A percentile compares a stretch with the other conserved stretches of the same genome.
phyloP scores from a whole-genome alignment of 2,329 filamentous ascomycete genomes.

The Cylindrodendrum hubeiense region DNA sequence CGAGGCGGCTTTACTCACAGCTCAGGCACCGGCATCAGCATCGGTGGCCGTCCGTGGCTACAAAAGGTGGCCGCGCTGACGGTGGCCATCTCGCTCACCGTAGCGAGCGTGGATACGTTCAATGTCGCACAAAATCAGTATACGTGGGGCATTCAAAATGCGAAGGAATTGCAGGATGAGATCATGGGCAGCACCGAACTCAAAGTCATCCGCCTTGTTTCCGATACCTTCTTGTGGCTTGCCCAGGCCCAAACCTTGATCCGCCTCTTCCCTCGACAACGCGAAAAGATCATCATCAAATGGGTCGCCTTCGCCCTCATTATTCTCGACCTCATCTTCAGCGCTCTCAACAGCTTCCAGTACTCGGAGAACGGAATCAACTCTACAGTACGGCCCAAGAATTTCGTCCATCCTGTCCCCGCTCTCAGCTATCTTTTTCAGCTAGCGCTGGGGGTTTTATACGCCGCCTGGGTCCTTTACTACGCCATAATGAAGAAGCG shows the following conservation, averaged over 20 bases:
- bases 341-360: slow-evolving; percentile 88
- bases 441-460: slow-evolving; percentile 85
- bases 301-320: slow-evolving; percentile 98
- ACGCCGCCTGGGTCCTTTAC: slow-evolving; percentile 94
- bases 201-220: slow-evolving; percentile 91
- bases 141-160: slow-evolving; percentile 82
- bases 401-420: slow-evolving; percentile 90
- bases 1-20: slow-evolving; percentile 90
- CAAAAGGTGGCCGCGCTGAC: slow-evolving; percentile 85
- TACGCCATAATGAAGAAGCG: slow-evolving; percentile 92
- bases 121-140: slow-evolving; percentile 87
- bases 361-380: slow-evolving; percentile 64
- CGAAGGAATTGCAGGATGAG: slow-evolving; percentile 77
- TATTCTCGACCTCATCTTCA: slow-evolving; percentile 89
- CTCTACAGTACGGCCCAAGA: slow-evolving; percentile 72
- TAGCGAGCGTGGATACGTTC: slow-evolving; percentile 93
- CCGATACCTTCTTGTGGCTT: slow-evolving; percentile 96
- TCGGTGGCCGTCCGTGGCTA: slow-evolving; percentile 93
- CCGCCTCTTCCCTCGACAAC: slow-evolving; percentile 92
- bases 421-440: slow-evolving; percentile 93
- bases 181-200: slow-evolving; percentile 90
- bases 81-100: slow-evolving; percentile 87
- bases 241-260: slow-evolving; percentile 98
- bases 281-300: slow-evolving; percentile 98
- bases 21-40: slow-evolving; percentile 82